phyloP scores from a whole-genome alignment of 371 early-diverging fungal species.

The Enterocytospora artemiae region DNA sequence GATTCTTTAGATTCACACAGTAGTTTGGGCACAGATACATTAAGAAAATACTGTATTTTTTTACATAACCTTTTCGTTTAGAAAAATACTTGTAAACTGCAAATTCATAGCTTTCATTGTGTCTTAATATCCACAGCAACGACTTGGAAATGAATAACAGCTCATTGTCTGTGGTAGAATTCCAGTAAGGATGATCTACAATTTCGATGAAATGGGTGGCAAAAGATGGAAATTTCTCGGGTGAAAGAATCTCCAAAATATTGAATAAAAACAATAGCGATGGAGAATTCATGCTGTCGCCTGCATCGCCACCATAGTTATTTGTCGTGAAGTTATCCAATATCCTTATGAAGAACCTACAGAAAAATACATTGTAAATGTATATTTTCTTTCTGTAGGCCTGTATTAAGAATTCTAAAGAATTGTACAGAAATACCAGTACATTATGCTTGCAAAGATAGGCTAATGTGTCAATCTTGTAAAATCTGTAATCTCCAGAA shows the following conservation, averaged over 20 bases:
- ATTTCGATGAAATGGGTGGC: conserved; percentile 39
- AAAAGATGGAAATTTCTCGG: conserved; percentile 37
- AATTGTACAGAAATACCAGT: conserved; percentile 21
- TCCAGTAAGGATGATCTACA: conserved; percentile 22
- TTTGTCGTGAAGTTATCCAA: conserved; percentile 24
- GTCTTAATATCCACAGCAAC: conserved; percentile 6
- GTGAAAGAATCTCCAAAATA: conserved; percentile 32
- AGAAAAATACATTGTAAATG: conserved; percentile 39
- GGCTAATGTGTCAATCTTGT: conserved; percentile 45
- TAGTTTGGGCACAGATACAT: conserved; percentile 26
- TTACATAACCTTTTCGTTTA: conserved; percentile 18
- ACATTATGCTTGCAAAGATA: conserved; percentile 15
- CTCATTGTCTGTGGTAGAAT: conserved; percentile 10
- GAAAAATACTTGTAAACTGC: conserved; percentile 15
- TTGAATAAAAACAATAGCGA: conserved; percentile 2
- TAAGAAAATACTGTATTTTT: conserved; percentile 30
- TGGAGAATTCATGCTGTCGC: too few species aligned
- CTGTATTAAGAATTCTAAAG: conserved; percentile 40
- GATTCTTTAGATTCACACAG: conserved; percentile 38
- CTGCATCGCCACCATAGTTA: conserved; percentile 1
- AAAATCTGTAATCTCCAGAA: conserved; percentile 32
- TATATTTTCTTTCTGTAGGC: conserved; percentile 43
- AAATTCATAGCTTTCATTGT: conserved; percentile 15
- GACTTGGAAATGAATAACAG: conserved; percentile 16
- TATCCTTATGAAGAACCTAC: conserved; percentile 34